Conservation (phyloP, 2,329 filamentous ascomycete genomes). For the Pseudopithomyces chartarum region DNA sequence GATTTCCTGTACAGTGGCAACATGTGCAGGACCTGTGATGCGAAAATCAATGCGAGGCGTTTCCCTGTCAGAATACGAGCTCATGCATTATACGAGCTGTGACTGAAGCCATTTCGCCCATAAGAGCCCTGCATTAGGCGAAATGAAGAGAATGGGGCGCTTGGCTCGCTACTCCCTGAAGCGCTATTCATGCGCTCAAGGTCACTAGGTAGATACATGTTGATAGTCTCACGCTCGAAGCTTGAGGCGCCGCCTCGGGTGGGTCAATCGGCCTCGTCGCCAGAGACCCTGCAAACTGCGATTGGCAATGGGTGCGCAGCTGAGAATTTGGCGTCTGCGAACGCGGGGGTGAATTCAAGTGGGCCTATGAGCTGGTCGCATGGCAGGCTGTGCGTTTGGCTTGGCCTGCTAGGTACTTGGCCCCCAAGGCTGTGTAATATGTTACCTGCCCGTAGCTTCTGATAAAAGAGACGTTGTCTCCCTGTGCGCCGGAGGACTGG, state of each 20-base stretch:
- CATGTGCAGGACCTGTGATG: not conserved
- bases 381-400: conserved; percentile 18
- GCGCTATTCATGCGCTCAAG: conserved; percentile 6
- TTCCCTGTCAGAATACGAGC: conserved; percentile 9
- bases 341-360: conserved; percentile 13
- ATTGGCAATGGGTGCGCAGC: conserved; percentile 15
- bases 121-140: conserved; percentile 9
- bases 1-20: not conserved
- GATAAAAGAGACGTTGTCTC: conserved; percentile 16
- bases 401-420: conserved; percentile 7
- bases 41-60: conserved; percentile 12
- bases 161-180: conserved; percentile 32
- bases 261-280: not conserved
- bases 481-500: not conserved
- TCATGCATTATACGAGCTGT: conserved; percentile 15
- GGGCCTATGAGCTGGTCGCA: conserved; percentile 12
- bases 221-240: conserved; percentile 9
- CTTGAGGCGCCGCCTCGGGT: conserved; percentile 13
- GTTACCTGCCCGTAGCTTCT: conserved; percentile 7
- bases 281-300: not conserved
- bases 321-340: conserved; percentile 15
- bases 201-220: not conserved
- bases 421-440: conserved; percentile 9
- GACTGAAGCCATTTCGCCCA: conserved; percentile 14
- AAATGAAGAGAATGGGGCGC: conserved; percentile 20